A percentile compares a stretch with the other conserved stretches of the same genome.
Conservation (phyloP, 805 yeast genomes). For the Debaryomyces maramus region DNA sequence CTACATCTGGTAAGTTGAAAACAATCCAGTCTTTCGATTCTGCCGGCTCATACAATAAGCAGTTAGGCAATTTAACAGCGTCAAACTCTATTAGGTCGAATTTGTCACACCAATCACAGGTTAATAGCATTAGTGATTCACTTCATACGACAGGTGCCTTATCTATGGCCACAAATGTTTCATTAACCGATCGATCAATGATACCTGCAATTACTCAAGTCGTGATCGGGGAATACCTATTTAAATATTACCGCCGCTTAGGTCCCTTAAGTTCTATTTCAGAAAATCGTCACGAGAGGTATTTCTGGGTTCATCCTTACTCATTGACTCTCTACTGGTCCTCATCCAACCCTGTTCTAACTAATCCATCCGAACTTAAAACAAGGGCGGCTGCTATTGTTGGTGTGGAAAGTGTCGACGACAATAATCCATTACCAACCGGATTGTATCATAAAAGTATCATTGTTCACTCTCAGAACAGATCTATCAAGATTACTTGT, state of each 20-base stretch:
- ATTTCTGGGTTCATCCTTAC: conserved; percentile 96
- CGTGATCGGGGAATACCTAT: conserved; percentile 87
- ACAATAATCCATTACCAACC: conserved; percentile 83
- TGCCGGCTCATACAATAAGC: neutral
- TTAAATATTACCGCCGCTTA: conserved; percentile 77
- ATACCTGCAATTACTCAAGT: conserved; percentile 88
- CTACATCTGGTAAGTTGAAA: conserved; percentile 1
- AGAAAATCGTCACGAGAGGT: conserved; percentile 84
- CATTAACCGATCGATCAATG: conserved; percentile 67
- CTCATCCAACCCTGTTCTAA: conserved; percentile 69
- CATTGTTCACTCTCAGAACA: conserved; percentile 65
- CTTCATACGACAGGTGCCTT: conserved; percentile 32
- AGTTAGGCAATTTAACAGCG: conserved; percentile 10
- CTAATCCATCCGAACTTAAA: conserved; percentile 62
- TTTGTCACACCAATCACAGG: conserved; percentile 29
- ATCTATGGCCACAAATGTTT: conserved; percentile 60
- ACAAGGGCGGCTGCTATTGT: conserved; percentile 80
- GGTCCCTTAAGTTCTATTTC: conserved; percentile 75
- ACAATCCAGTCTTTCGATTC: neutral
- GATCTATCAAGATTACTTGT: conserved; percentile 78
- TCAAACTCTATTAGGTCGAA: conserved; percentile 28
- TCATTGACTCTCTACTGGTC: conserved; percentile 91
- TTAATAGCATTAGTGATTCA: conserved; percentile 31
- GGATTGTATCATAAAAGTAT: conserved; percentile 87
- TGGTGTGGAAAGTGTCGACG: conserved; percentile 76